Evolutionary conservation across 2,329 filamentous ascomycete species (phyloP).

Genomic region (Hypoxylon sp.): DNA sequence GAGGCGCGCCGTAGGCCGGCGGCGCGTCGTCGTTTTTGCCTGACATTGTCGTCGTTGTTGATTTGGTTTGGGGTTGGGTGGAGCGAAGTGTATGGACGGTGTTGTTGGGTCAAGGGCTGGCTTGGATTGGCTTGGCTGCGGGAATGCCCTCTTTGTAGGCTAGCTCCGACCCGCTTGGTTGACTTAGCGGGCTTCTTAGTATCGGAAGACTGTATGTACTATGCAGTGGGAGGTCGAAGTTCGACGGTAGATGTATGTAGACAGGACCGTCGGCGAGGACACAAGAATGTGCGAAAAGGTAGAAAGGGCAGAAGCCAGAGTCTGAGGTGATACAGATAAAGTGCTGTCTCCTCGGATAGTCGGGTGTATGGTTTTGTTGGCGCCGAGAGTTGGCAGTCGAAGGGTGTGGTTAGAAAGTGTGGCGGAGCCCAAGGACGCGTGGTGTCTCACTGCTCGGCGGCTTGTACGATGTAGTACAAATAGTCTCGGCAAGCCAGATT

Average conservation of each 20-base stretch:
- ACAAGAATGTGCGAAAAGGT: neutral
- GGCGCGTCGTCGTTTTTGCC: constrained; percentile 64
- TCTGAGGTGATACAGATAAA: constrained; percentile 35
- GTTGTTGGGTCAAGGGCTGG: neutral
- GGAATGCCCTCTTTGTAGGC: neutral
- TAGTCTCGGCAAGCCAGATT: constrained; percentile 19
- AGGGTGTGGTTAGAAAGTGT: constrained; percentile 17
- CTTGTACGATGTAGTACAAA: constrained; percentile 1
- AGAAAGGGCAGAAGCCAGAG: neutral
- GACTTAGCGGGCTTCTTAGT: neutral
- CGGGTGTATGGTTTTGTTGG: constrained; percentile 29
- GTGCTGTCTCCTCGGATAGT: constrained; percentile 24
- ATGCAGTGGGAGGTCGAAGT: neutral
- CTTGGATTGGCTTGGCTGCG: constrained; percentile 1
- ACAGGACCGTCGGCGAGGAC: neutral
- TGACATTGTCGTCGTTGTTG: constrained; percentile 55
- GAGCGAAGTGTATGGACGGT: constrained; percentile 6
- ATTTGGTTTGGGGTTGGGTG: neutral
- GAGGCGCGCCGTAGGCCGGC: constrained; percentile 63
- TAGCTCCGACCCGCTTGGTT: constrained; percentile 6
- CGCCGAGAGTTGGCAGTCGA: constrained; percentile 30
- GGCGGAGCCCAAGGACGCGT: constrained; percentile 38
- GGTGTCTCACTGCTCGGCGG: constrained; percentile 21
- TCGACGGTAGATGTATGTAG: neutral
- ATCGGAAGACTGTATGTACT: neutral